Base-by-base conservation (phyloP, 1,284 basidiomycete genomes). In the Athelia psychrophila region DNA sequence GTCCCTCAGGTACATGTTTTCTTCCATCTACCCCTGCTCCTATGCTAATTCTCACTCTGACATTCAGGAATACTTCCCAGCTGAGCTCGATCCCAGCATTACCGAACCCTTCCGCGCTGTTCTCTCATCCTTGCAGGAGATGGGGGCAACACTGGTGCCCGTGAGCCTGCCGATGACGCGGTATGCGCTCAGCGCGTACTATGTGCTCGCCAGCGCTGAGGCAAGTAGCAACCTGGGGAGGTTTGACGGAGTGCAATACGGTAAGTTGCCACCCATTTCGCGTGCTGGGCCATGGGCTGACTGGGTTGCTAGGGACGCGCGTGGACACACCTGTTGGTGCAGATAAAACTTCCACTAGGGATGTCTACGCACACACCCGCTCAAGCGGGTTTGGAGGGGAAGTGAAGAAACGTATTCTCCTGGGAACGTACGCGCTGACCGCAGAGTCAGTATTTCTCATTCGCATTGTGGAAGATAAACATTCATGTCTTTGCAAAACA, bases 131-230 rank as follows among this genome's bases (percentile, higher is more conserved):
- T 76, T 98, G 2, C 68, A 76, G 54, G 55, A 66, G 0, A 72
- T 74, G 0, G 95, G 95, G 0, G 94, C 93, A 0, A 72, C 74
- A 0, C 61, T 98, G 18, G 69, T 85, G 0, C 79, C 91, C 0
- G 84, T 98, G 1, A 87, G 87, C 8, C 75, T 98, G 18, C 92
- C 93, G 0, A 80, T 81, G 2, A 91, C 92, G 0, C 73, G 72
- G 1, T 89, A 88, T 59, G 91, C 93, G 0, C 75, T 98, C 2
- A 92, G 93, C 49, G 91, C 95, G 3, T 99, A 99, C 75, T 99
- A 99, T 64, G 91, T 98, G 12, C 79, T 98, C 19, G 92, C 96
- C 0, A 91, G 86, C 54, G 95, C 97, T 0, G 97, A 99, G 65
- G 96, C 95, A 0, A 91, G 91, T 58, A 95, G 92, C 58, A 98